These are phyloP conservation scores for Suillus brevipes DNA, from an alignment of 768 basidiomycete species.

Conservation along the genomic window DNA sequence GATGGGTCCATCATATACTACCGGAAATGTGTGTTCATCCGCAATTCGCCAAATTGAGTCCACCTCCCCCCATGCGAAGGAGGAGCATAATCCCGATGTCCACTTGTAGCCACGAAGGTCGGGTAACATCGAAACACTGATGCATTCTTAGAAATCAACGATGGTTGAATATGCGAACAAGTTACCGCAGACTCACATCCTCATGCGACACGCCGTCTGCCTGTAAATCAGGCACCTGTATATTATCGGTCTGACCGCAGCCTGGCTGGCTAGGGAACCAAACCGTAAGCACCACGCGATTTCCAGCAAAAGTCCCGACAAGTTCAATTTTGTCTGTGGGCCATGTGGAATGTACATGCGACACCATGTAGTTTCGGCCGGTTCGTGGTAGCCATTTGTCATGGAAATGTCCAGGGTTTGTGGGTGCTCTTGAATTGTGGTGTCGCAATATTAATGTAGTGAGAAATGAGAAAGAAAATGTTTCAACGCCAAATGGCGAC, in stretches of 20 bases:
- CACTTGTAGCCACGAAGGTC: constrained; percentile 61
- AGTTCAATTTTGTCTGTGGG: constrained; percentile 33
- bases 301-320: constrained; percentile 31
- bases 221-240: constrained; percentile 53
- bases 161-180: neutral
- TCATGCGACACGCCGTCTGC: constrained; percentile 65
- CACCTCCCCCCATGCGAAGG: constrained; percentile 49
- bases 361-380: constrained; percentile 29
- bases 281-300: constrained; percentile 18
- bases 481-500: neutral
- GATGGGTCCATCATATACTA: neutral
- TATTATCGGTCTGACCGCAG: constrained; percentile 14
- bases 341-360: constrained; percentile 23
- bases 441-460: too few species aligned
- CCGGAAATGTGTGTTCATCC: neutral
- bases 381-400: constrained; percentile 45
- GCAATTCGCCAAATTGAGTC: constrained; percentile 42
- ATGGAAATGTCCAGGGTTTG: constrained; percentile 42
- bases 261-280: constrained; percentile 6
- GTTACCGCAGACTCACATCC: constrained; percentile 35
- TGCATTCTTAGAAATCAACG: constrained; percentile 18
- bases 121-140: too few species aligned
- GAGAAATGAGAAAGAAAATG: neutral
- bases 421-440: neutral
- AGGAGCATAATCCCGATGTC: constrained; percentile 62